A percentile compares a stretch with the other conserved stretches of the same genome.
phyloP scores from a whole-genome alignment of 371 early-diverging fungal genomes.

The Syncephalastrum racemosum region DNA sequence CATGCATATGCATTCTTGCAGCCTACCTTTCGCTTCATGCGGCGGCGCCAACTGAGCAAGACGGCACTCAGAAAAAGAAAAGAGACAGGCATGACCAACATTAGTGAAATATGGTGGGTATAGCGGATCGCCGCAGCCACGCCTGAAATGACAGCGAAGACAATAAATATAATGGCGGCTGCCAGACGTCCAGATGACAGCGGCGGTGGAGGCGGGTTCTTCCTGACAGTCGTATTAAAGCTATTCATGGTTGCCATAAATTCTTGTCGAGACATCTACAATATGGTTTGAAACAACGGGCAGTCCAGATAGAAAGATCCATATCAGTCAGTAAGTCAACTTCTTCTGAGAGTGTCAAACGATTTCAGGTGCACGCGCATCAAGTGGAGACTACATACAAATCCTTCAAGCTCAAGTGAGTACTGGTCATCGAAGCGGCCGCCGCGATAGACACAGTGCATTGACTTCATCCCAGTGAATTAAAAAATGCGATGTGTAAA shows the following conservation, averaged over 20 bases:
- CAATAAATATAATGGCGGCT: conserved; percentile 11
- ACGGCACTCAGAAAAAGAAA: conserved; percentile 21
- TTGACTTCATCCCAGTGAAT: conserved; percentile 27
- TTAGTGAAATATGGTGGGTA: conserved; percentile 26
- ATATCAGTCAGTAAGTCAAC: too few relatives aligned
- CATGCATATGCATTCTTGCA: neutral
- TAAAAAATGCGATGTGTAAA: too few relatives aligned
- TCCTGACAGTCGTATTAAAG: conserved; percentile 32
- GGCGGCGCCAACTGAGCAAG: conserved; percentile 26
- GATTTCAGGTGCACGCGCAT: neutral
- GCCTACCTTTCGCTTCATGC: conserved; percentile 27
- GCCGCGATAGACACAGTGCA: conserved; percentile 33
- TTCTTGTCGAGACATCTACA: conserved; percentile 39
- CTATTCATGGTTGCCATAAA: conserved; percentile 39
- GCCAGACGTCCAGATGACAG: conserved; percentile 20
- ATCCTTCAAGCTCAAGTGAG: conserved; percentile 35
- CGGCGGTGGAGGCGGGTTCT: conserved; percentile 29
- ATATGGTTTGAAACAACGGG: neutral
- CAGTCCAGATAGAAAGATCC: too few relatives aligned
- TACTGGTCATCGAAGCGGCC: conserved; percentile 40
- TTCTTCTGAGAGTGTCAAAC: neutral
- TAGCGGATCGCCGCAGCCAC: conserved; percentile 27
- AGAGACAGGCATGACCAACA: conserved; percentile 25
- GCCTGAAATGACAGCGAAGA: conserved; percentile 16
- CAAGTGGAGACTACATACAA: conserved; percentile 10